phyloP scores from a whole-genome alignment of 2,329 filamentous ascomycete genomes.

The Didymella exigua region DNA sequence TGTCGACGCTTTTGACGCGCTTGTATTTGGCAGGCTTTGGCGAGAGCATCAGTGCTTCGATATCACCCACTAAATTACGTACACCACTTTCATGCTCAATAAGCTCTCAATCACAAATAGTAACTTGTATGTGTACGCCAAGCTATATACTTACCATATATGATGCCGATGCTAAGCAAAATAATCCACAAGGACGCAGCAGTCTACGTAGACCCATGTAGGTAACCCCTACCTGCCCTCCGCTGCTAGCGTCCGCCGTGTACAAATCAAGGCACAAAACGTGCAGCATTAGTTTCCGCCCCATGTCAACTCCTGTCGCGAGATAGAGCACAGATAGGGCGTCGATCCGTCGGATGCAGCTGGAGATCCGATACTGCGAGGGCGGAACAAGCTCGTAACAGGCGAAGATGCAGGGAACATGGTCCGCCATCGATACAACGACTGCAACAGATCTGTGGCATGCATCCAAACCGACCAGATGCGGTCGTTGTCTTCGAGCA shows the following conservation, averaged over 20 bases:
- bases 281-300: neutral
- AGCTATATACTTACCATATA: neutral
- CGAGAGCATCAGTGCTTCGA: neutral
- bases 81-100: neutral
- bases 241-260: slow-evolving; percentile 10
- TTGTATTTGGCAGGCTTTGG: neutral
- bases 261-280: neutral
- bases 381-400: neutral
- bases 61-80: neutral
- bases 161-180: neutral
- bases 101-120: neutral
- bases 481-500: neutral
- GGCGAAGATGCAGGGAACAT: neutral
- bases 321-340: neutral
- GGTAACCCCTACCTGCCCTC: neutral
- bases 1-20: slow-evolving; percentile 4
- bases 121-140: neutral
- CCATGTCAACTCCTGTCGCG: neutral
- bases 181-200: neutral
- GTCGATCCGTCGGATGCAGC: neutral
- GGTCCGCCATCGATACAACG: neutral
- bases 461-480: neutral
- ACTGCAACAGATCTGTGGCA: neutral
- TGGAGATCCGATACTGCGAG: neutral
- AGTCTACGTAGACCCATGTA: neutral